Evolutionary conservation across 169 alveolate genomes (phyloP), one percentile per base, ranked within the genome.

Genomic region (Cryptosporidium felis): DNA sequence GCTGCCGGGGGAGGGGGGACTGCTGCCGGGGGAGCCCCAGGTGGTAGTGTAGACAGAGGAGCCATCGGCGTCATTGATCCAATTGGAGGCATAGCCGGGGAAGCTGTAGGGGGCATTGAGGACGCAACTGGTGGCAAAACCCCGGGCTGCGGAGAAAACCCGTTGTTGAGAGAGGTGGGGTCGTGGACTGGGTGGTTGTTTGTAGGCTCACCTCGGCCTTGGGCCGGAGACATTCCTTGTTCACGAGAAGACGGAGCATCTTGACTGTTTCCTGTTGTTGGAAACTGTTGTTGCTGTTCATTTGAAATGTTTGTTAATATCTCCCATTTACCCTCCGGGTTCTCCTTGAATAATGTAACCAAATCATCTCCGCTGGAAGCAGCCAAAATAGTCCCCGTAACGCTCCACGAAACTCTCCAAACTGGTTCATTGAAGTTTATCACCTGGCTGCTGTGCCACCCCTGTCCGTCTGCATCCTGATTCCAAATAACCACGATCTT

Each of bases 331-430:
- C 94, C 94, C 4, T 80, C 90, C 44, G 89, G 60, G 30, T 58
- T 89, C 63, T 91, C 94, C 23, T 60, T 82, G 56, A 82, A 88
- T 34, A 91, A 88, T 49, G 61, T 44, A 18, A 82, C 90, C 5
- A 59, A 58, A 30, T 88, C 81, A 5, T 82, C 93, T 26, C 94
- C 93, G 74, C 90, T 74, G 1, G 94, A 82, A 23, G 51, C 91
- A 1, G 94, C 92, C 16, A 91, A 63, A 21, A 91, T 51, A 18
- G 91, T 81, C 10, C 94, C 94, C 18, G 92, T 89, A 44, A 80
- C 91, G 38, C 91, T 65, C 94, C 94, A 91, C 10, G 92, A 36
- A 9, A 91, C 89, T 49, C 91, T 66, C 94, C 92, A 91, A 8
- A 80, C 94, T 2, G 92, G 91, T 14, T 80, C 90, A 26, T 81